A percentile compares a stretch with the other conserved stretches of the same genome.
These are phyloP conservation scores for Saitozyma podzolica DNA, from an alignment of 768 basidiomycete species.

Conservation along the genomic window DNA sequence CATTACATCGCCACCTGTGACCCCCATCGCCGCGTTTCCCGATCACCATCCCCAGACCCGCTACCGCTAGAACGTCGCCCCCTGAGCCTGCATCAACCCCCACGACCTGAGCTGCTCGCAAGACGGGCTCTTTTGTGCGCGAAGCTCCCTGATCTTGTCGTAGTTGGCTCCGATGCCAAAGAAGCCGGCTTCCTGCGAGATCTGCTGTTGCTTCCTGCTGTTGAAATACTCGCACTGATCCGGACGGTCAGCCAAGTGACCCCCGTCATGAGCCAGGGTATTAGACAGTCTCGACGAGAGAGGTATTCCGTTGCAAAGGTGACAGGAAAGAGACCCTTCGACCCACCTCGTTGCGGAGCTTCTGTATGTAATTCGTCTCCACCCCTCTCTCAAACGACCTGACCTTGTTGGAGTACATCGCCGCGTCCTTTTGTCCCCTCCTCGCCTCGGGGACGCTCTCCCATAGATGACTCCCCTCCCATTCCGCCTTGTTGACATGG, in stretches of 20 bases:
- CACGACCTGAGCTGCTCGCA: constrained; percentile 60
- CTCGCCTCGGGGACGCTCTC: constrained; percentile 52
- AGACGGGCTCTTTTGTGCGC: constrained; percentile 67
- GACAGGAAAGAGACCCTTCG: neutral
- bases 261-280: neutral
- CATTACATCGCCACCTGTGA: too few relatives aligned
- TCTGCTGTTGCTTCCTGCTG: constrained; percentile 67
- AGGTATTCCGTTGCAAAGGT: neutral
- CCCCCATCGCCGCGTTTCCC: too few relatives aligned
- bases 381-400: constrained; percentile 73
- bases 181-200: constrained; percentile 76
- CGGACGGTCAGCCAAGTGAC: neutral
- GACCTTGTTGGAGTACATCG: constrained; percentile 51
- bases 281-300: neutral
- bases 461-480: constrained; percentile 72
- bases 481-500: constrained; percentile 77
- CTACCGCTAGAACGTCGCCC: constrained; percentile 2
- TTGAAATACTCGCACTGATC: constrained; percentile 66
- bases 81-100: constrained; percentile 25
- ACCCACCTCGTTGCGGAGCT: constrained; percentile 60
- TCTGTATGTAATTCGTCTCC: constrained; percentile 72
- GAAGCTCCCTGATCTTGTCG: constrained; percentile 77
- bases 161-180: constrained; percentile 92
- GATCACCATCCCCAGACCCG: too few relatives aligned
- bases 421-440: constrained; percentile 40